Evolutionary conservation across 176 grass and related monocot genomes (phyloP).

Genomic region (Guadua angustifolia): DNA sequence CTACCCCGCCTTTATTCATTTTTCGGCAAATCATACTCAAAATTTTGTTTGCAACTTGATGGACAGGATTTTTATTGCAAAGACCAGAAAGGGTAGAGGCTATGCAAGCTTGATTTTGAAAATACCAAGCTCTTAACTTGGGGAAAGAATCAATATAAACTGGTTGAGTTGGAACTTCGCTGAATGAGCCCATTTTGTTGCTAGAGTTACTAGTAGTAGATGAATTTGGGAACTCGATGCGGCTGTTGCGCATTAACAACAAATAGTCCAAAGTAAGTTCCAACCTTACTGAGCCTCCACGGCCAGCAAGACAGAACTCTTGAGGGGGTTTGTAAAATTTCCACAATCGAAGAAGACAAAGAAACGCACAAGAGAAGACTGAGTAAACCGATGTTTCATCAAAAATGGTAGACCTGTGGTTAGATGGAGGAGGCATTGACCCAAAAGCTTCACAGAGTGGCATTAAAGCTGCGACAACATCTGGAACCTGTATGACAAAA

Average conservation of each 20-base stretch:
- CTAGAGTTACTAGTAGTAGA: slow-evolving; percentile 45
- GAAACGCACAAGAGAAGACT: slow-evolving; percentile 95
- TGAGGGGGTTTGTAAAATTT: slow-evolving; percentile 95
- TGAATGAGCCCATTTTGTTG: slow-evolving; percentile 43
- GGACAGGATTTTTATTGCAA: slow-evolving; percentile 81
- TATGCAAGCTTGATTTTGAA: slow-evolving; percentile 99
- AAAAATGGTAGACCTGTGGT: slow-evolving; percentile 61
- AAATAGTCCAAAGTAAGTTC: slow-evolving; percentile 93
- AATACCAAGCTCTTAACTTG: slow-evolving; percentile 86
- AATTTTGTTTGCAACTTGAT: slow-evolving; percentile 93
- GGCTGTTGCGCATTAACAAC: slow-evolving; percentile 79
- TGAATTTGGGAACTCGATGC: slow-evolving; percentile 58
- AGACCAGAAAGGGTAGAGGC: slow-evolving; percentile 93
- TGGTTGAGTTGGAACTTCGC: slow-evolving; percentile 54
- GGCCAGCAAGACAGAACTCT: slow-evolving; percentile 71
- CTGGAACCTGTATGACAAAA: slow-evolving; percentile 72
- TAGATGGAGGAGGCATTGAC: slow-evolving; percentile 71
- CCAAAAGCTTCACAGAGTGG: slow-evolving; percentile 97
- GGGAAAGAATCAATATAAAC: slow-evolving; percentile 97
- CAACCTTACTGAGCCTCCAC: slow-evolving; percentile 72
- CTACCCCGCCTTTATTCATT: slow-evolving; percentile 64
- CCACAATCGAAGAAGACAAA: slow-evolving; percentile 92
- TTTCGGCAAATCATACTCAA: slow-evolving; percentile 94
- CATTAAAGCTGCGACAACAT: slow-evolving; percentile 89
- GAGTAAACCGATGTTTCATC: slow-evolving; percentile 85